phyloP scores from a whole-genome alignment of 2,329 filamentous ascomycete species.

The Fusarium siculi region DNA sequence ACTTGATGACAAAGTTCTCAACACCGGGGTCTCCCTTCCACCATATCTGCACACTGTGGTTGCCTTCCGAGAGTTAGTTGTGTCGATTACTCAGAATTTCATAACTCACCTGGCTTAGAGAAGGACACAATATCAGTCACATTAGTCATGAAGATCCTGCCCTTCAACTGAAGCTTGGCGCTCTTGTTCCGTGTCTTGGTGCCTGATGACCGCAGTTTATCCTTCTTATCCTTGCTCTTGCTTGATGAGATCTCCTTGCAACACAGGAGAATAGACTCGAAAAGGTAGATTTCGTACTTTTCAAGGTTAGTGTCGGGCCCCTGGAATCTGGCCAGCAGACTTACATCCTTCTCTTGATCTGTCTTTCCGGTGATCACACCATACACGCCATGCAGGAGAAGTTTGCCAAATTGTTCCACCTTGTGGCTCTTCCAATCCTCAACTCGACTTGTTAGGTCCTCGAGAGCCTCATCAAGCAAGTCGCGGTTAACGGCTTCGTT shows the following conservation, averaged over 20 bases:
- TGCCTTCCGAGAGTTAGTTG: conserved; percentile 66
- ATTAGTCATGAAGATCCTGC: conserved; percentile 98
- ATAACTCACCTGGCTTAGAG: conserved; percentile 80
- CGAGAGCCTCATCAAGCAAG: conserved; percentile 82
- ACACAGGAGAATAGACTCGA: conserved; percentile 93
- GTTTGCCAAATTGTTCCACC: conserved; percentile 88
- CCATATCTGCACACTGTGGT: conserved; percentile 96
- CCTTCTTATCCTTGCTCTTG: conserved; percentile 83
- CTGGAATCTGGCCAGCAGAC: conserved; percentile 45
- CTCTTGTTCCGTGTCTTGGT: conserved; percentile 72
- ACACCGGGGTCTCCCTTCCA: conserved; percentile 98
- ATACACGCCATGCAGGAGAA: conserved; percentile 89
- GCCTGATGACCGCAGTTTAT: conserved; percentile 65
- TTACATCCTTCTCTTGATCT: conserved; percentile 90
- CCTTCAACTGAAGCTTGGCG: conserved; percentile 92
- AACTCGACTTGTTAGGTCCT: conserved; percentile 83
- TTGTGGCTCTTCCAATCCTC: conserved; percentile 98
- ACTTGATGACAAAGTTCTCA: conserved; percentile 96
- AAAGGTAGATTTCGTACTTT: conserved; percentile 97
- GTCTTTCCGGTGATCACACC: conserved; percentile 90
- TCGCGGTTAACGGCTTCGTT: conserved; percentile 93
- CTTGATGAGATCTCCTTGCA: conserved; percentile 93
- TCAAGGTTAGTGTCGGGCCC: conserved; percentile 21
- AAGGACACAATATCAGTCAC: conserved; percentile 93
- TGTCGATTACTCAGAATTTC: not conserved